Evolutionary conservation across 768 basidiomycete species (phyloP).

Genomic region (Tricholoma bakamatsutake): DNA sequence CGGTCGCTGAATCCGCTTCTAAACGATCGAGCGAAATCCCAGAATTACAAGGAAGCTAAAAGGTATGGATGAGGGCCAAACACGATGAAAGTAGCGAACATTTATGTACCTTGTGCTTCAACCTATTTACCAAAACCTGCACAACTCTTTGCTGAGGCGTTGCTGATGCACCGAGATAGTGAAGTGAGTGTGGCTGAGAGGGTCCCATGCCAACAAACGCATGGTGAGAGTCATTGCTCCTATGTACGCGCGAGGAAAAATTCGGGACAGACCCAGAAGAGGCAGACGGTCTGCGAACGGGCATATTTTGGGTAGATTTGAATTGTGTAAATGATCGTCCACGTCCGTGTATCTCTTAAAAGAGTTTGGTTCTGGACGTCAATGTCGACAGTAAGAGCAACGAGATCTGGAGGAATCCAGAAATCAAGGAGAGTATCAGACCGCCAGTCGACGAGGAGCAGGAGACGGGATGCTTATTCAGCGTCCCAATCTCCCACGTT

Average conservation of each 20-base stretch:
- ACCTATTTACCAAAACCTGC: conserved; percentile 68
- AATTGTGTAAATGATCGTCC: conserved; percentile 3
- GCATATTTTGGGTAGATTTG: conserved; percentile 32
- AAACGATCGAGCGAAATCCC: conserved; percentile 67
- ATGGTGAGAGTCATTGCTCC: conserved; percentile 59
- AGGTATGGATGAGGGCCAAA: not conserved
- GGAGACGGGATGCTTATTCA: conserved; percentile 23
- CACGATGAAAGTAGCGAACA: not conserved
- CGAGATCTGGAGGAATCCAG: conserved; percentile 14
- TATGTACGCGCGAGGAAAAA: conserved; percentile 46
- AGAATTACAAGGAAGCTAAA: conserved; percentile 80
- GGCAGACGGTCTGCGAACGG: conserved; percentile 54
- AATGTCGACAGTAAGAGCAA: conserved; percentile 11
- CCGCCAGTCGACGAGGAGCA: conserved; percentile 7
- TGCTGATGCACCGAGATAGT: conserved; percentile 30
- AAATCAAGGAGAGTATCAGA: conserved; percentile 15
- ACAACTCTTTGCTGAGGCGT: conserved; percentile 81
- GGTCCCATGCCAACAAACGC: conserved; percentile 17
- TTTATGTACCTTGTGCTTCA: conserved; percentile 66
- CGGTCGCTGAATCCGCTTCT: conserved; percentile 70
- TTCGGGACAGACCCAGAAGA: conserved; percentile 34
- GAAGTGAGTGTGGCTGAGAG: conserved; percentile 28
- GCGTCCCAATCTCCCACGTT: conserved; percentile 1
- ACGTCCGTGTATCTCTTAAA: not conserved
- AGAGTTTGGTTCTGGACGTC: not conserved